Evolutionary conservation across 148 eudicot species (phyloP).

Genomic region (Chenopodium berlandieri): DNA sequence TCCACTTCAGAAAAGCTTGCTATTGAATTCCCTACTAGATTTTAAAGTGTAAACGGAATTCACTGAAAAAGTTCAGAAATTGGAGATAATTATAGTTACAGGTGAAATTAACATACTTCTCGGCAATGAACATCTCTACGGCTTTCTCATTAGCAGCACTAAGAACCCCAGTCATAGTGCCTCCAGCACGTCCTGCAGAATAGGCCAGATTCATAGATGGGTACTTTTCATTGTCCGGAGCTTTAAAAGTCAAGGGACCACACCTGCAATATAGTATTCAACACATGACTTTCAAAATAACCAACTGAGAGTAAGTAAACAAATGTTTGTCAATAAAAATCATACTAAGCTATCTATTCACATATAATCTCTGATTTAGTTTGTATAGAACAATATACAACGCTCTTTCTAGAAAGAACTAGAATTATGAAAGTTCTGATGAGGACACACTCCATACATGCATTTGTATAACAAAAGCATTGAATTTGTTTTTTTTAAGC

Average conservation of each 20-base stretch:
- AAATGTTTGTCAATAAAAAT: not conserved
- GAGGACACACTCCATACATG: not conserved
- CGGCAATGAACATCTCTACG: constrained; percentile 87
- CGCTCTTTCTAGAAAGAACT: not conserved
- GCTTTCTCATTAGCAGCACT: constrained; percentile 99
- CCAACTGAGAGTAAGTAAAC: not conserved
- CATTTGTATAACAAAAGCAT: too few relatives aligned
- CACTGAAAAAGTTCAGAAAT: not conserved
- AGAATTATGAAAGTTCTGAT: not conserved
- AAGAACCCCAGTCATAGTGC: constrained; percentile 97
- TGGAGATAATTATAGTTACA: not conserved
- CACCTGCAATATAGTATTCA: constrained; percentile 53
- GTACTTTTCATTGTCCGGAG: constrained; percentile 90
- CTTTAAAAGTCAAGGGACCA: constrained; percentile 83
- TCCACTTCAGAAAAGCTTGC: not conserved
- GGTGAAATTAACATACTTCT: constrained; percentile 52
- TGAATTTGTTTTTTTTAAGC: too few relatives aligned
- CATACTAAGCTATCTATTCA: not conserved
- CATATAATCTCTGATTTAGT: not conserved
- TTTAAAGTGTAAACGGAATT: not conserved
- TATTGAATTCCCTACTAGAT: not conserved
- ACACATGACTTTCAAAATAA: constrained; percentile 14
- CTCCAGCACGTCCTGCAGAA: constrained; percentile 94
- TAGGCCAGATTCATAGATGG: constrained; percentile 96
- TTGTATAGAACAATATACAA: too few relatives aligned